Conservation (phyloP, 768 basidiomycete genomes). For the Lentinula aciculospora region DNA sequence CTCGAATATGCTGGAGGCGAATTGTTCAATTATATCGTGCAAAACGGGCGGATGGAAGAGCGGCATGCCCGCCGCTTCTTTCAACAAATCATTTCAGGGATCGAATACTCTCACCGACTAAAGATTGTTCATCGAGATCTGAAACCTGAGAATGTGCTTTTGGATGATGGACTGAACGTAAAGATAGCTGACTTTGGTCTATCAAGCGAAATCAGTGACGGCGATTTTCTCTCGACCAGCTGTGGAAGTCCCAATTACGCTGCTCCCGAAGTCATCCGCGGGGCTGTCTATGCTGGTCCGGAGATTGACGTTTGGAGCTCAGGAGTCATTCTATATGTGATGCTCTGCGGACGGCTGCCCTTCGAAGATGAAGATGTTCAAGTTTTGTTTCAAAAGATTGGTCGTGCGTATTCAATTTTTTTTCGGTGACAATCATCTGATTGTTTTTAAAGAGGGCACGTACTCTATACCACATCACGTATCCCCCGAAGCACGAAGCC, state of each 20-base stretch:
- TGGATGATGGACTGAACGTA: constrained; percentile 82
- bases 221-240: constrained; percentile 94
- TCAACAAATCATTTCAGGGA: constrained; percentile 96
- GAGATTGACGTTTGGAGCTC: constrained; percentile 99
- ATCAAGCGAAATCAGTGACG: constrained; percentile 93
- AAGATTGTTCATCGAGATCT: constrained; percentile 98
- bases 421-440: not conserved
- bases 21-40: constrained; percentile 95
- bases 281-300: constrained; percentile 92
- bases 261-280: constrained; percentile 95
- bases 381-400: constrained; percentile 89
- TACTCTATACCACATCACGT: constrained; percentile 84
- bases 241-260: constrained; percentile 99
- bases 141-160: constrained; percentile 93
- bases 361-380: constrained; percentile 98
- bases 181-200: constrained; percentile 99
- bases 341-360: constrained; percentile 91
- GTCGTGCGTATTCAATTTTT: constrained; percentile 47
- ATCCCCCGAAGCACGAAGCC: constrained; percentile 66
- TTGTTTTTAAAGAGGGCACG: constrained; percentile 57
- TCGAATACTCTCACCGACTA: constrained; percentile 93
- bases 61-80: constrained; percentile 88
- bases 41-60: constrained; percentile 85
- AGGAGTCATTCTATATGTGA: constrained; percentile 98
- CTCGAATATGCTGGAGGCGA: constrained; percentile 96